Evolutionary conservation across 78 protist species (phyloP).

Genomic region (Protostelium mycophagum): DNA sequence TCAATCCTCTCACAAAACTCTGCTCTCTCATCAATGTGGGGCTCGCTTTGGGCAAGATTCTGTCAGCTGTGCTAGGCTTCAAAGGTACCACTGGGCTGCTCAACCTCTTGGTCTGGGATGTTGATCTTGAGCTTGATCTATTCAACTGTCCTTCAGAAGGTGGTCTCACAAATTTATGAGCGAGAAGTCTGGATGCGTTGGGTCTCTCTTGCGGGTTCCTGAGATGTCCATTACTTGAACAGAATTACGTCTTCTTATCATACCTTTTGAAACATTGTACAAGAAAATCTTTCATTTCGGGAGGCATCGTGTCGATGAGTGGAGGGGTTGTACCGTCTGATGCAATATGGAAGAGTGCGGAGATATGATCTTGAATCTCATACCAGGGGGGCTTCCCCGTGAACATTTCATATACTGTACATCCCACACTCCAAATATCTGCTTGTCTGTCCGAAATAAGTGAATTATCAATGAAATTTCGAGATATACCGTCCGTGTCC

Average conservation of each 20-base stretch:
- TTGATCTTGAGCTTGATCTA: background rate
- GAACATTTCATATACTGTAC: constrained; percentile 69
- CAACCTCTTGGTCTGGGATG: background rate
- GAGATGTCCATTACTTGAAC: background rate
- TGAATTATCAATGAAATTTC: background rate
- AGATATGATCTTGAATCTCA: constrained; percentile 44
- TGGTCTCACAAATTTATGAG: background rate
- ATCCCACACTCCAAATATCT: constrained; percentile 73
- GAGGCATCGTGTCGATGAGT: constrained; percentile 13
- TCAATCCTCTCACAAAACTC: background rate
- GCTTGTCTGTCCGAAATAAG: constrained; percentile 14
- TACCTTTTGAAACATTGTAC: constrained; percentile 29
- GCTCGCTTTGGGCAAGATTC: background rate
- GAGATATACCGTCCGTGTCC: constrained; percentile 56
- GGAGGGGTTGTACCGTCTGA: constrained; percentile 25
- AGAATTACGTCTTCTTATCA: background rate
- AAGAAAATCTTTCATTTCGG: constrained; percentile 38
- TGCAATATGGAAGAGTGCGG: constrained; percentile 57
- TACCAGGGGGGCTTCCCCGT: constrained; percentile 72
- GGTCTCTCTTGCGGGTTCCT: constrained; percentile 56
- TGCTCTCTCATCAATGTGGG: background rate
- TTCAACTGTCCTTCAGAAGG: background rate
- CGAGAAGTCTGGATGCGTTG: constrained; percentile 28
- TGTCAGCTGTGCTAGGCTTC: background rate
- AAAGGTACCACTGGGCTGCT: background rate